phyloP scores from a whole-genome alignment of 345 rosid genomes.

The Arabidopsis arenosa region DNA sequence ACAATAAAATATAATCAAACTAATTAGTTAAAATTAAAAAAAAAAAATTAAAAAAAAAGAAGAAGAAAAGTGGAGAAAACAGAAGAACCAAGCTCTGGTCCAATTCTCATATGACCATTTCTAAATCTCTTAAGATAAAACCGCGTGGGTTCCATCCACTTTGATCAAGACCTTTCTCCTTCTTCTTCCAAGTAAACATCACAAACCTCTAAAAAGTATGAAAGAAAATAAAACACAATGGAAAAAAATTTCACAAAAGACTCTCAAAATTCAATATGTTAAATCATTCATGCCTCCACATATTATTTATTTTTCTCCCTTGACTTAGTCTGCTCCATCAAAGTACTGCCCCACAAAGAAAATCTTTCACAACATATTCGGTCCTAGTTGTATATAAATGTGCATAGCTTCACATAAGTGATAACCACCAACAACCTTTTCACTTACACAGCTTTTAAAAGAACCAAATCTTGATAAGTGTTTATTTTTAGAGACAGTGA shows the following conservation, averaged over 20 bases:
- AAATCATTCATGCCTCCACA: conserved; percentile 32
- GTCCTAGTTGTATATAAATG: conserved; percentile 37
- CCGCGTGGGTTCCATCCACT: conserved; percentile 47
- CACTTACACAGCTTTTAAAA: conserved; percentile 30
- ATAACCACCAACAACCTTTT: conserved; percentile 34
- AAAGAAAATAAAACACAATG: conserved; percentile 13
- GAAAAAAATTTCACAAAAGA: conserved; percentile 3
- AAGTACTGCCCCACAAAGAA: not conserved
- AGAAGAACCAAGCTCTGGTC: conserved; percentile 15
- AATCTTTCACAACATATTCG: conserved; percentile 17
- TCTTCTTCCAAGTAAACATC: conserved; percentile 21
- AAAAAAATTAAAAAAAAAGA: no score
- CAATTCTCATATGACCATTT: conserved; percentile 21
- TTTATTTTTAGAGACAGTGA: conserved; percentile 12
- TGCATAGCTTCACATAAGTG: conserved; percentile 28
- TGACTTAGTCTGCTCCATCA: conserved; percentile 43
- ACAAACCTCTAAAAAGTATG: conserved; percentile 27
- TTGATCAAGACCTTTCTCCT: conserved; percentile 35
- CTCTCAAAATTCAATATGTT: conserved; percentile 29
- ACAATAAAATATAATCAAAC: not conserved
- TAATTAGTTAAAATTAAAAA: not conserved
- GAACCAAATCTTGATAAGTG: conserved; percentile 32
- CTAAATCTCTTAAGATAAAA: conserved; percentile 28
- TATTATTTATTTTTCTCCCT: not conserved
- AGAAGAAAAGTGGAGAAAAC: not conserved